phyloP scores from a whole-genome alignment of 1,284 basidiomycete genomes.

The Sporisorium exsertum region DNA sequence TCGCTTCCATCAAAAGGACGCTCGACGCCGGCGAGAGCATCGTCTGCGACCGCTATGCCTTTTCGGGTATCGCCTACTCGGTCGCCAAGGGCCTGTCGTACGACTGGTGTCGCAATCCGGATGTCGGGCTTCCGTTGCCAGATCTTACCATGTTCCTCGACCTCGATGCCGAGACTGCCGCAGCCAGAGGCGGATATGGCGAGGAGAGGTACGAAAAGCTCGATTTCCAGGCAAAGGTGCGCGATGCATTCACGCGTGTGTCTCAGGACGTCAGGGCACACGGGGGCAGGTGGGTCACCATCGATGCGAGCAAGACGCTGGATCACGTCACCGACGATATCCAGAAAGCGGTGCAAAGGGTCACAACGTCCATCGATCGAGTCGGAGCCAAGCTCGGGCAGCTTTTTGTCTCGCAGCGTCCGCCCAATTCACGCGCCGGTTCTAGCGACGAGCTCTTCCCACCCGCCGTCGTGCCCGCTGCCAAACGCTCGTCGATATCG shows the following conservation, averaged over 20 bases:
- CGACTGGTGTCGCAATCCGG: constrained; percentile 86
- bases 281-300: constrained; percentile 55
- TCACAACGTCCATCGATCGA: constrained; percentile 38
- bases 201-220: constrained; percentile 77
- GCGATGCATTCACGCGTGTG: constrained; percentile 58
- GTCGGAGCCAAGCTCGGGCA: constrained; percentile 32
- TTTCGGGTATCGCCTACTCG: constrained; percentile 95
- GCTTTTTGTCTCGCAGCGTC: constrained; percentile 31
- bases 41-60: constrained; percentile 94
- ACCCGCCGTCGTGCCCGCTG: constrained; percentile 4
- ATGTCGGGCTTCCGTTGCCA: constrained; percentile 85
- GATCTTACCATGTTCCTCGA: constrained; percentile 90
- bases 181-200: constrained; percentile 85
- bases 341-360: constrained; percentile 36
- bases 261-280: constrained; percentile 41
- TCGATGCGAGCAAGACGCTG: constrained; percentile 58
- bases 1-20: constrained; percentile 66
- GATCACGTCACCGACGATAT: constrained; percentile 63
- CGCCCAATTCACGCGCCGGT: constrained; percentile 15
- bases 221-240: constrained; percentile 68
- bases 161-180: constrained; percentile 79
- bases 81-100: constrained; percentile 79
- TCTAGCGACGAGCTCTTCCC: constrained; percentile 41
- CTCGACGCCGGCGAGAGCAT: constrained; percentile 79
- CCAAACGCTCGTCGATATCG: constrained; percentile 23